phyloP scores from a whole-genome alignment of 352 stramenopile genomes.

The Pythium aphanidermatum region DNA sequence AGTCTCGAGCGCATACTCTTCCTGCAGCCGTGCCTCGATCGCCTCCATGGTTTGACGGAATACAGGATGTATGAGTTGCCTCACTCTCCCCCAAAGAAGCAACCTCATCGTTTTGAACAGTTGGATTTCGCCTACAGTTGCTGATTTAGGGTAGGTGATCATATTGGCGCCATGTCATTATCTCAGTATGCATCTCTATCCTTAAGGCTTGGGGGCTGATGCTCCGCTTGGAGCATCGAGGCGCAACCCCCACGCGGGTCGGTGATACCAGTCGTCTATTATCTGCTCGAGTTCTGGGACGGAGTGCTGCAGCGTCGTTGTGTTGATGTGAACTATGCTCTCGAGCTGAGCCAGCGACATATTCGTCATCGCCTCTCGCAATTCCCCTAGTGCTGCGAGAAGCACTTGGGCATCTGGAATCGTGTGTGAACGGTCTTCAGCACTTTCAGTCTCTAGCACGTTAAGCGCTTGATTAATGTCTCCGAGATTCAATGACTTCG shows the following conservation, averaged over 20 bases:
- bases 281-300: constrained; percentile 21
- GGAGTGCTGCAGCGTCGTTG: constrained; percentile 8
- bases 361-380: constrained; percentile 12
- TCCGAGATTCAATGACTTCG: not conserved
- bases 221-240: not conserved
- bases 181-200: constrained; percentile 12
- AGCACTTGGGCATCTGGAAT: constrained; percentile 11
- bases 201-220: not conserved
- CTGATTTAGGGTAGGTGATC: constrained; percentile 3
- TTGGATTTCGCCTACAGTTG: not conserved
- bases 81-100: constrained; percentile 1
- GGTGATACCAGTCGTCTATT: constrained; percentile 30
- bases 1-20: constrained; percentile 30
- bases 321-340: constrained; percentile 21
- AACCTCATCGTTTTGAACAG: not conserved
- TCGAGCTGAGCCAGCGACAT: constrained; percentile 20
- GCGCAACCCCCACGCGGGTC: constrained; percentile 22
- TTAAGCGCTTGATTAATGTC: constrained; percentile 2
- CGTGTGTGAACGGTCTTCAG: constrained; percentile 14
- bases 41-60: constrained; percentile 11
- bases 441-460: constrained; percentile 16
- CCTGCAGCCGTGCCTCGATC: constrained; percentile 17
- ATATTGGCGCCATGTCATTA: constrained; percentile 1
- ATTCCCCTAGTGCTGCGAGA: constrained; percentile 1
- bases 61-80: constrained; percentile 1